Conservation (phyloP, 345 rosid genomes). For the Moricandia moricandioides region DNA sequence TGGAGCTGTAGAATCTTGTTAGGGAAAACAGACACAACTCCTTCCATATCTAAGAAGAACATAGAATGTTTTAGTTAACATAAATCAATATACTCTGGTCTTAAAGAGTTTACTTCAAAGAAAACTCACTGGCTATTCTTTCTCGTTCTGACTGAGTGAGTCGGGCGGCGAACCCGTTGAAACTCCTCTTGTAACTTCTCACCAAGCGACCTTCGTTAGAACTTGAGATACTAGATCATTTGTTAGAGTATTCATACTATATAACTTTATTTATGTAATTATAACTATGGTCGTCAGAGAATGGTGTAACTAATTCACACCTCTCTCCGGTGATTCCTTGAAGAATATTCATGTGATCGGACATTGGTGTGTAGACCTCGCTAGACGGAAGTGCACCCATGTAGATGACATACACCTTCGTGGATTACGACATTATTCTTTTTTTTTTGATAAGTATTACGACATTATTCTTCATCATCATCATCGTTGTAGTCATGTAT, state of each 20-base stretch:
- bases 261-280: neutral
- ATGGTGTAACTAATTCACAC: slow-evolving; percentile 19
- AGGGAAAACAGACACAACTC: slow-evolving; percentile 51
- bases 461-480: neutral
- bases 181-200: slow-evolving; percentile 57
- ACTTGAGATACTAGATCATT: slow-evolving; percentile 14
- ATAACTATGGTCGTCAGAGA: neutral
- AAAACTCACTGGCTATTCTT: slow-evolving; percentile 44
- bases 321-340: slow-evolving; percentile 30
- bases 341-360: slow-evolving; percentile 40
- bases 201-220: slow-evolving; percentile 34
- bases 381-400: slow-evolving; percentile 31
- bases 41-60: slow-evolving; percentile 31
- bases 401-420: slow-evolving; percentile 31
- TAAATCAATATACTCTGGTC: no score
- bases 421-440: neutral
- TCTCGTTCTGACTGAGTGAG: slow-evolving; percentile 40
- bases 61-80: neutral
- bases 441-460: no score
- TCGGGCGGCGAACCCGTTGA: slow-evolving; percentile 57
- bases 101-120: no score
- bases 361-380: slow-evolving; percentile 26
- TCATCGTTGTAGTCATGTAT: neutral
- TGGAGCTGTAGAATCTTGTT: slow-evolving; percentile 36
- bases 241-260: neutral